Conservation (phyloP, 768 basidiomycete species). For the Lactarius sp. region DNA sequence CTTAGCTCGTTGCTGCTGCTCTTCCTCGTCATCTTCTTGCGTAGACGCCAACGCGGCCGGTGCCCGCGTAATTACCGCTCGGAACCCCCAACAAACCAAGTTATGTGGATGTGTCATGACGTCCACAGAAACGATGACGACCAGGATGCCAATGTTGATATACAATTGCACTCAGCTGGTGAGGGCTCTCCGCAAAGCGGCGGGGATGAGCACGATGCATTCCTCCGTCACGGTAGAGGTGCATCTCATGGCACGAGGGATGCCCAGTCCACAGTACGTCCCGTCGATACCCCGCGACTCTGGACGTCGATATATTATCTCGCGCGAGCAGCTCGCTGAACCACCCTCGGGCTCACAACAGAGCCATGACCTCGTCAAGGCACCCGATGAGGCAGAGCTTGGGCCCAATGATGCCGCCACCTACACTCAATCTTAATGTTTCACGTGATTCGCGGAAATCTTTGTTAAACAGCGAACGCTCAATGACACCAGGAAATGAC, state of each 20-base stretch:
- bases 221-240: not conserved
- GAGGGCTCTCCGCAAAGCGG: too few species aligned
- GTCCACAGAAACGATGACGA: not conserved
- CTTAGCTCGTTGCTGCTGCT: not conserved
- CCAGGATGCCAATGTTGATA: too few species aligned
- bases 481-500: conserved; percentile 27
- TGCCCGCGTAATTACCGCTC: too few species aligned
- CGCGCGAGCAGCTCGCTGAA: conserved; percentile 16
- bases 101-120: too few species aligned
- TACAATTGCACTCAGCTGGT: too few species aligned
- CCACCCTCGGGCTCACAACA: not conserved
- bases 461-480: conserved; percentile 32
- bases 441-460: conserved; percentile 9
- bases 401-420: conserved; percentile 20
- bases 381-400: conserved; percentile 13
- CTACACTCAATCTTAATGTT: conserved; percentile 2
- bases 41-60: too few species aligned
- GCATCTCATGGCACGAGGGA: not conserved
- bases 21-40: too few species aligned
- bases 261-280: conserved; percentile 12
- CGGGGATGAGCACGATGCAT: conserved; percentile 27
- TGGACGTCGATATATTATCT: conserved; percentile 13
- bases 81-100: too few species aligned
- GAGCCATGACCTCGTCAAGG: not conserved
- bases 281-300: conserved; percentile 3